Evolutionary conservation across 208 protist genomes (phyloP), one percentile per base, ranked within the genome.

Genomic region (Blastocrithidia nonstop): DNA sequence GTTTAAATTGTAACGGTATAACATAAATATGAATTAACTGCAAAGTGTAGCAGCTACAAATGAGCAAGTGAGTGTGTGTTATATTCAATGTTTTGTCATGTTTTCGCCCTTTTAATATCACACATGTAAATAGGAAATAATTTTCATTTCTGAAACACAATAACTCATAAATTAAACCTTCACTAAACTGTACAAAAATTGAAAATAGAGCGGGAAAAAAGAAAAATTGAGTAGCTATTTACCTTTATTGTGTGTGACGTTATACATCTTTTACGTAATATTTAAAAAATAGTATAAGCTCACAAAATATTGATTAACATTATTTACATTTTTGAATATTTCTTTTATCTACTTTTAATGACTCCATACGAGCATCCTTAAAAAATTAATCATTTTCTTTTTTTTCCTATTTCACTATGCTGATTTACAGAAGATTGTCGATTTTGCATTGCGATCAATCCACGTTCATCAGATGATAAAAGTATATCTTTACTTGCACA

Each of bases 401-500:
- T 23, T 61, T 54, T 27, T 27, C 47, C 29, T 48, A 41, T 27
- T 41, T 41, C n/a, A 41, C 1, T 24, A 11, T 41, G 36, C 11
- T 41, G n/a, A n/a, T n/a, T n/a, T n/a, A n/a, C n/a, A n/a, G n/a
- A n/a, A n/a, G n/a, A n/a, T n/a, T n/a, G n/a, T n/a, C n/a, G n/a
- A n/a, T n/a, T n/a, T n/a, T n/a, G n/a, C n/a, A n/a, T n/a, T n/a
- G n/a, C n/a, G n/a, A n/a, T n/a, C n/a, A n/a, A n/a, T n/a, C n/a
- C n/a, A n/a, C n/a, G n/a, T n/a, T n/a, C n/a, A n/a, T n/a, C n/a
- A n/a, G n/a, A n/a, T n/a, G n/a, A n/a, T n/a, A 35, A 36, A 31
- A 84, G 61, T 35, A 65, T 44, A 3, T 64, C 49, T 6, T 27
- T 45, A 1, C 52, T 6, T 27, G 63, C 8, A 15, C 49, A 56